Percentiles rank a stretch among this genome's conserved stretches.
These are phyloP conservation scores for Anthoceros angustus DNA, from an alignment of 225 moss, liverwort and hornwort genomes.

Conservation along the genomic window DNA sequence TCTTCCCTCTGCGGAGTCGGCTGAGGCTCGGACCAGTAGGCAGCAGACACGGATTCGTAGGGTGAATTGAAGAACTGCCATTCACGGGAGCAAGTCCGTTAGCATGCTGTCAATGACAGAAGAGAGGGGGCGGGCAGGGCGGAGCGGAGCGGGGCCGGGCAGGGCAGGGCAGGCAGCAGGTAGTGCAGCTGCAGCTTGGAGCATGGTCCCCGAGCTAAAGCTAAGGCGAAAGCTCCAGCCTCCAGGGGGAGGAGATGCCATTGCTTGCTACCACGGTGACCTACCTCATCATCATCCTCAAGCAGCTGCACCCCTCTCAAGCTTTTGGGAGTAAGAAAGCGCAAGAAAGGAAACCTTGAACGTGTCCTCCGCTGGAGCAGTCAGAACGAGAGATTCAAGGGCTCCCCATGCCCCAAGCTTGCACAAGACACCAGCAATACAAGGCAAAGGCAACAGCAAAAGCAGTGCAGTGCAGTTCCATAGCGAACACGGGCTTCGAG, in stretches of 20 bases:
- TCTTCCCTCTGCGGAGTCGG: not conserved
- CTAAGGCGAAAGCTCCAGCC: not conserved
- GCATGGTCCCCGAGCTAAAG: not conserved
- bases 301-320: not conserved
- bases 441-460: not conserved
- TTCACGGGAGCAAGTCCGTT: not conserved
- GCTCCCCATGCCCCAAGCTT: not conserved
- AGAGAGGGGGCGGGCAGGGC: not conserved
- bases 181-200: too few relatives aligned
- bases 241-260: not conserved
- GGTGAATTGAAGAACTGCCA: constrained; percentile 1
- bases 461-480: not conserved
- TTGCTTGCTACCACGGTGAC: not conserved
- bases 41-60: not conserved
- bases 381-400: not conserved
- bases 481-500: not conserved
- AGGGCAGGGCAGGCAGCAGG: not conserved
- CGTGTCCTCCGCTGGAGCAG: constrained; percentile 1
- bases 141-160: not conserved
- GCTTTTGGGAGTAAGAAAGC: not conserved
- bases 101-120: not conserved
- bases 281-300: not conserved
- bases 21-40: not conserved
- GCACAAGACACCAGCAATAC: not conserved
- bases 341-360: not conserved